Evolutionary conservation across 305 asterid species (phyloP).

Genomic region (Rubia balearica): DNA sequence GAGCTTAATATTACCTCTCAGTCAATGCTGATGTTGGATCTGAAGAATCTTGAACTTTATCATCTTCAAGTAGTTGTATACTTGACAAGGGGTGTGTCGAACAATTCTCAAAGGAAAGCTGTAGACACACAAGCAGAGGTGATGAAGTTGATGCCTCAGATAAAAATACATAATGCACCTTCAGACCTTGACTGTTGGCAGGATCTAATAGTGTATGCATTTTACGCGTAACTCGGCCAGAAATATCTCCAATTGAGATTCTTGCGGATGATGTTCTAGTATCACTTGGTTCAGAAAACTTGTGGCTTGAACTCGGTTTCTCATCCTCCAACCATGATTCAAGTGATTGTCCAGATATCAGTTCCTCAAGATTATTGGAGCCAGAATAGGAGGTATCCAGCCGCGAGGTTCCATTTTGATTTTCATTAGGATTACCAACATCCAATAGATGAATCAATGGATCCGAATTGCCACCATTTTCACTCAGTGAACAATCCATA

Average conservation of each 20-base stretch:
- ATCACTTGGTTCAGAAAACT: constrained; percentile 35
- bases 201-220: constrained; percentile 60
- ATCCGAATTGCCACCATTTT: constrained; percentile 37
- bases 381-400: constrained; percentile 33
- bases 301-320: constrained; percentile 46
- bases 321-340: constrained; percentile 97
- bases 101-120: constrained; percentile 53
- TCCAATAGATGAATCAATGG: constrained; percentile 74
- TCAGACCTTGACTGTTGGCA: constrained; percentile 73
- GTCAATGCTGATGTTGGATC: constrained; percentile 35
- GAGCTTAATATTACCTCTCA: constrained; percentile 20
- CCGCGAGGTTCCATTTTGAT: constrained; percentile 29
- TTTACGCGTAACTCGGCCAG: constrained; percentile 63
- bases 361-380: constrained; percentile 54
- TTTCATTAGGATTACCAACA: constrained; percentile 38
- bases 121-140: constrained; percentile 52
- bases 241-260: constrained; percentile 80
- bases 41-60: constrained; percentile 37
- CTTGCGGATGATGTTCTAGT: constrained; percentile 62
- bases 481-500: constrained; percentile 37
- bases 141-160: constrained; percentile 68
- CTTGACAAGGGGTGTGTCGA: constrained; percentile 63
- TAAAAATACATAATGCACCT: constrained; percentile 59
- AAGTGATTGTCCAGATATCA: constrained; percentile 66
- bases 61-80: constrained; percentile 55